Percentiles rank a stretch among this genome's conserved stretches.
Evolutionary conservation across 2,329 filamentous ascomycete species (phyloP).

Genomic region (Neophaeococcomyces mojaviensis): DNA sequence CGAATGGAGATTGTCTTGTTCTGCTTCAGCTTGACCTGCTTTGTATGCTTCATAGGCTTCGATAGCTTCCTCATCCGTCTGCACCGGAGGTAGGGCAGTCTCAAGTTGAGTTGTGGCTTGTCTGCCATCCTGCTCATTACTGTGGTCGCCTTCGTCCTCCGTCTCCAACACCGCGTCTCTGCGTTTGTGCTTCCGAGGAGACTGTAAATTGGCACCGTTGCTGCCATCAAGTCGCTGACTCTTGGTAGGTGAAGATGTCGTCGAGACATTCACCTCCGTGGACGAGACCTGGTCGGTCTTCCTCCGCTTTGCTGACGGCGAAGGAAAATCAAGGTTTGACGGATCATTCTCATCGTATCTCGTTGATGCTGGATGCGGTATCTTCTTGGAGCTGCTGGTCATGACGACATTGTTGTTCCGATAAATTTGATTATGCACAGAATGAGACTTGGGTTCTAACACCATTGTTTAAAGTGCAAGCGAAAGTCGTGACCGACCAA

Average conservation of each 20-base stretch:
- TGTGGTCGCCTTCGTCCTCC: slow-evolving; percentile 26
- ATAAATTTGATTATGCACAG: slow-evolving; percentile 21
- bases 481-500: too few species aligned
- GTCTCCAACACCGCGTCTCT: slow-evolving; percentile 10
- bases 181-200: slow-evolving; percentile 13
- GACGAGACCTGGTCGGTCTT: slow-evolving; percentile 12
- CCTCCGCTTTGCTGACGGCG: slow-evolving; percentile 22
- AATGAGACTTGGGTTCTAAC: slow-evolving; percentile 12
- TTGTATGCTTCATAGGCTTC: slow-evolving; percentile 68
- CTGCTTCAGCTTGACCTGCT: slow-evolving; percentile 41
- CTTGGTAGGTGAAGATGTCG: slow-evolving; percentile 10
- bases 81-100: slow-evolving; percentile 60
- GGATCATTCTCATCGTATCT: slow-evolving; percentile 23
- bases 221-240: slow-evolving; percentile 8
- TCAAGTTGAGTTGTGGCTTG: slow-evolving; percentile 59
- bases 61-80: slow-evolving; percentile 63
- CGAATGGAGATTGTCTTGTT: slow-evolving; percentile 38
- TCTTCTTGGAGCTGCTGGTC: slow-evolving; percentile 15
- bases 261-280: slow-evolving; percentile 9
- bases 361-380: slow-evolving; percentile 25
- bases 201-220: not conserved
- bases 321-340: slow-evolving; percentile 23
- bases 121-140: slow-evolving; percentile 32
- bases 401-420: slow-evolving; percentile 9
- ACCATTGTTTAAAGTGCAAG: slow-evolving; percentile 14